Conservation (phyloP, 306 rosid species). For the Ormosia emarginata region DNA sequence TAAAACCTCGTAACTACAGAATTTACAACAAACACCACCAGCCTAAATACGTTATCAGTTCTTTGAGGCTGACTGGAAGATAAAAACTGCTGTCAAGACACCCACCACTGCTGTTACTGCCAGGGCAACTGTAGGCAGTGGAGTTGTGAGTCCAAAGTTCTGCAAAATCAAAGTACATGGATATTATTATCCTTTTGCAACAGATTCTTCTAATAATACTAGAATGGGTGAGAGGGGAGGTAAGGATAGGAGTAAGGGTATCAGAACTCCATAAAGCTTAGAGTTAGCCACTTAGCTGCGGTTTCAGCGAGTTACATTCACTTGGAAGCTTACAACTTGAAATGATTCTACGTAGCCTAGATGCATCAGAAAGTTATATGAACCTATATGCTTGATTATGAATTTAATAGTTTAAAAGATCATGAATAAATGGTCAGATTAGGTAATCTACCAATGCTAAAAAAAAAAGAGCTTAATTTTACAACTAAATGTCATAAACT, state of each 20-base stretch:
- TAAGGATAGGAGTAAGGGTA: neutral
- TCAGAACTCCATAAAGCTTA: neutral
- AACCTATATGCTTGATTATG: neutral
- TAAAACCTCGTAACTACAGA: constrained; percentile 19
- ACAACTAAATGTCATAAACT: neutral
- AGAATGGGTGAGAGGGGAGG: neutral
- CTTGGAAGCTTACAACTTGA: constrained; percentile 1
- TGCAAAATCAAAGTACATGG: constrained; percentile 38
- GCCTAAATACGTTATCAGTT: constrained; percentile 36
- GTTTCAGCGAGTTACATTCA: constrained; percentile 7
- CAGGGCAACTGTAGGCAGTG: constrained; percentile 83
- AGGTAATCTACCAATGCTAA: neutral
- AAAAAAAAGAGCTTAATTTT: neutral
- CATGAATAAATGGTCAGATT: neutral
- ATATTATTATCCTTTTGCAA: neutral
- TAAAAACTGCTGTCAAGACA: constrained; percentile 74
- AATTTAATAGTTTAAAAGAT: neutral
- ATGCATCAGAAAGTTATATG: constrained; percentile 8
- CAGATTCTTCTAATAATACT: neutral
- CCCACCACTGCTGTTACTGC: constrained; percentile 87
- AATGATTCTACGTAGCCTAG: neutral
- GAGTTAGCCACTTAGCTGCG: neutral
- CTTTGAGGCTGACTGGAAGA: constrained; percentile 91
- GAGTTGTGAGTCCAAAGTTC: constrained; percentile 75
- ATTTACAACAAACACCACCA: constrained; percentile 25